Base-by-base conservation (phyloP, 441 rosid genomes). In the Erysimum pusillum region DNA sequence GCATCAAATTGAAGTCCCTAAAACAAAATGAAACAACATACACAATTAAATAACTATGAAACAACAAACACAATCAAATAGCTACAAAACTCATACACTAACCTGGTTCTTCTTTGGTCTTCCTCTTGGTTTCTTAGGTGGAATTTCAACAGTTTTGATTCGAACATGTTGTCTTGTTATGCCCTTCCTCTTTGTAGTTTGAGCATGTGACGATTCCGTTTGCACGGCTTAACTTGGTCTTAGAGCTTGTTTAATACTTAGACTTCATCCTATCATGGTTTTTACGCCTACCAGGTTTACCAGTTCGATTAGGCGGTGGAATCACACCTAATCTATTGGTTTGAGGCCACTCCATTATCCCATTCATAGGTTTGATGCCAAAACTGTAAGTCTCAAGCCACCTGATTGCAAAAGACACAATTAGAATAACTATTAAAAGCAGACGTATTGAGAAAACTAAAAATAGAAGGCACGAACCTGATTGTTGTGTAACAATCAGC, bases 261-360 rank as follows among this genome's bases (percentile, higher is more conserved):
- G n/a, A 12, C 52, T 46, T 46, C 4, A 6, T 5, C 52, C 52
- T 46, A 12, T 46, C 22, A 46, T 46, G 20, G 9, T 46, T 46
- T 6, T 9, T 46, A n/a, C 20, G 51, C 51, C 18, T 46, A 46
- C 51, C 51, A 46, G 18, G 51, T 6, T 46, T 46, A 6, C 18
- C 20, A 13, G 8, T n/a, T 46, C 20, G 8, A 6, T n/a, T n/a
- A 46, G 20, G 51, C 14, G 51, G 51, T 46, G 51, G 20, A 7
- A 15, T 46, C 51, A 46, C 51, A 46, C 10, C 20, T 46, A 46
- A 46, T 46, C 51, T n/a, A 46, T 46, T 46, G 51, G 51, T 46
- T 15, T 46, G 51, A 46, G 20, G 20, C 51, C 51, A 45, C 20
- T 45, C 18, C 9, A 45, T 14, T 7, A 14, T n/a, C 17, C 51